Base-by-base conservation (phyloP, 192 early-diverging fungal species). In the Coemansia sp. region DNA sequence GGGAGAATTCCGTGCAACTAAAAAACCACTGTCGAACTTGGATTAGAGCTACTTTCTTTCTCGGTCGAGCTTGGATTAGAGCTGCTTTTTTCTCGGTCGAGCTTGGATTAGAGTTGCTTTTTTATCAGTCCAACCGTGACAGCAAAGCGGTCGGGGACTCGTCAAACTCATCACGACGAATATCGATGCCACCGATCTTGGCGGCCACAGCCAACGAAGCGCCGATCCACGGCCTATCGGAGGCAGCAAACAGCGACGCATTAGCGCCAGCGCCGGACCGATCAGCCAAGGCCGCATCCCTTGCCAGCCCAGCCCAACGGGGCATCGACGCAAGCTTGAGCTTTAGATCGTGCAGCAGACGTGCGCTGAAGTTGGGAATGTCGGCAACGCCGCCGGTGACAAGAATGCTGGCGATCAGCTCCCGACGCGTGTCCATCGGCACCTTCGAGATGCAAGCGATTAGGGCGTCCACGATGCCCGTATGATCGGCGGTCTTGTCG, bases 211-310 rank as follows among this genome's bases (percentile, higher is more conserved):
- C 85, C 45, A 96, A 71, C 24, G 94, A 94, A 74, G 85, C 88
- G 16, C 94, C 94, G 65, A 93, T 87, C 94, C 94, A 96, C 9
- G 86, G 75, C 1, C 91, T 81, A n/a, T 88, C 83, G 60, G 92
- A 90, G 15, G 84, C 72, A 58, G 77, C 76, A 77, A 94, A 95
- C 2, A 92, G 85, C 24, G 85, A 75, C 0, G 86, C 88, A 43
- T 76, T 75, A 33, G 83, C 77, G 26, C 23, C 66, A 15, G 21
- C 5, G 39, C 39, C 39, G 6, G 10, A 59, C 48, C 72, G 80
- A 46, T 88, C 89, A 30, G 89, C 77, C 73, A 90, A 87, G 38
- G 69, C 81, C 23, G 87, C 78, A 26, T 78, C 84, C 30, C 81
- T 72, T 6, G 81, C 83, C 49, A 90, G 66, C 7, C 75, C 71